These are phyloP conservation scores for Fusarium euwallaceae DNA, from an alignment of 2,329 filamentous ascomycete genomes.

Conservation along the genomic window DNA sequence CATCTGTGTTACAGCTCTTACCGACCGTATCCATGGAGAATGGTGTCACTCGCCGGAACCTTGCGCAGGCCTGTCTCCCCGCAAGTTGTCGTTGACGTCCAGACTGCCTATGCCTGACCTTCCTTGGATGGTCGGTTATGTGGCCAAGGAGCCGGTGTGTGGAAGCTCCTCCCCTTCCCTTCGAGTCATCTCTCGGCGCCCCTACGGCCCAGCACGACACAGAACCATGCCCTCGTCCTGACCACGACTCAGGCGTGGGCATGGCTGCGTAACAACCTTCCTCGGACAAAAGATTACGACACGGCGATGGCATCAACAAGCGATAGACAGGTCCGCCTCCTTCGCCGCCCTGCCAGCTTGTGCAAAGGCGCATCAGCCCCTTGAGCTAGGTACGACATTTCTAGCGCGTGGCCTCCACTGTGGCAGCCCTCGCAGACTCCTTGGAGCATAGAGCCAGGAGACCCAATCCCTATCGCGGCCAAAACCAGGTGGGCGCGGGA, in stretches of 20 bases:
- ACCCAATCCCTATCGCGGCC: constrained; percentile 32
- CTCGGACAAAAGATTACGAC: constrained; percentile 19
- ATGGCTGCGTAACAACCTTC: constrained; percentile 7
- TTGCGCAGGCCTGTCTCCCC: background rate
- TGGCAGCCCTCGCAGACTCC: constrained; percentile 37
- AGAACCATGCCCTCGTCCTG: constrained; percentile 7
- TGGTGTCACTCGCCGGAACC: constrained; percentile 7
- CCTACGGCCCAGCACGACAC: constrained; percentile 9
- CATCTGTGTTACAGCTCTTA: background rate
- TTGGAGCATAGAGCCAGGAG: constrained; percentile 28
- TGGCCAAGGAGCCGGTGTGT: background rate
- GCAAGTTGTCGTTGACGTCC: background rate
- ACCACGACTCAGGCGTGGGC: background rate
- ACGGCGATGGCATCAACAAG: constrained; percentile 23
- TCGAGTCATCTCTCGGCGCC: constrained; percentile 9
- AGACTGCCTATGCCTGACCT: background rate
- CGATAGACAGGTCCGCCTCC: constrained; percentile 33
- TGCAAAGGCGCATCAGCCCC: constrained; percentile 38
- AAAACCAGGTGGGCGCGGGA: constrained; percentile 32
- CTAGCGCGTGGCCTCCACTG: constrained; percentile 30
- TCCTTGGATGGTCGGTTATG: background rate
- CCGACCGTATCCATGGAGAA: background rate
- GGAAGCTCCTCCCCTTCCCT: background rate
- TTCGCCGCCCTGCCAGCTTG: constrained; percentile 40
- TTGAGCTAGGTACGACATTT: constrained; percentile 41